Evolutionary conservation across 495 filamentous ascomycete species (phyloP), one percentile per base, ranked within the genome.

Genomic region (Penicillium chermesinum): DNA sequence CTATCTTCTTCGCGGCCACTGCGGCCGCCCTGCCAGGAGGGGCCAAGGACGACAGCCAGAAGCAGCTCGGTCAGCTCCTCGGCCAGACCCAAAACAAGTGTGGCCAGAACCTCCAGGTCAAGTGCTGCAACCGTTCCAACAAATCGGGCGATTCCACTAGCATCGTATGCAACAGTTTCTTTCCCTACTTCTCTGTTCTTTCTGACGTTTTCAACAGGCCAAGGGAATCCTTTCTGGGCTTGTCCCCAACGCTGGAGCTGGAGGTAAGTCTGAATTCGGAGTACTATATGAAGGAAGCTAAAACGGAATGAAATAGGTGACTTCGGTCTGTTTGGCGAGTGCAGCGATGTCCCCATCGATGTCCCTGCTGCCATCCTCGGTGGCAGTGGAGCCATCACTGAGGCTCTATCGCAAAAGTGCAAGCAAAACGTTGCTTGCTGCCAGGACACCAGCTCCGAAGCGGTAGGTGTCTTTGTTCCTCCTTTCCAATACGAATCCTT

Each of bases 341-440:
- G 63, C 52, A 58, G 51, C 38, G 51, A 63, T 41, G 51, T 66
- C 38, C 57, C 51, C 33, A 19, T 58, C 35, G 49, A 49, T 21
- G 48, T 57, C 7, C 37, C 55, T 14, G 55, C 54, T 13, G 27
- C 50, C 25, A 46, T 48, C 25, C 13, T 58, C 32, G 54, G 54
- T 17, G 64, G 69, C 15, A 58, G 67, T 43, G 67, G 65, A 4
- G 4, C 25, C 45, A 15, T 73, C 9, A 36, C 55, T 16, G 61
- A 70, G 49, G 49, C 73, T 19, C 51, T 74, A 21, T 50, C 69
- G 44, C 61, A 53, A 50, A 69, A 74, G 57, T 76, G 73, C 69
- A 71, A 73, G 59, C 69, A 73, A 59, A 67, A 64, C 49, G 61
- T 68, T 62, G 73, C 70, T 46, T 76, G 73, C 64, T 76, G 73